These are phyloP conservation scores for Zygoascus ofunaensis DNA, from an alignment of 805 yeast species.

Conservation along the genomic window DNA sequence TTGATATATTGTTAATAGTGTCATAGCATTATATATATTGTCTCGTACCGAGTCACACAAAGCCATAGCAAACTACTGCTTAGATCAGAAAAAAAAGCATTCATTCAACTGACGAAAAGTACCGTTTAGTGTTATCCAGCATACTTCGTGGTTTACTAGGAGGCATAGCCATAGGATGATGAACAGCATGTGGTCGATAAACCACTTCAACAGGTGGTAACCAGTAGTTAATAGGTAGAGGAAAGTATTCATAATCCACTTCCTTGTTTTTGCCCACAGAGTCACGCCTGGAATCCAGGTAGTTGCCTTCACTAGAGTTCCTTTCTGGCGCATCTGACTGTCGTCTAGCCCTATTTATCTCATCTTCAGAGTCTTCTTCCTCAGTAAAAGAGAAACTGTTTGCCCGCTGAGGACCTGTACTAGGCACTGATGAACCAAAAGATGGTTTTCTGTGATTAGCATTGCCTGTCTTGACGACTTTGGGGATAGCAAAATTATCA, in stretches of 20 bases:
- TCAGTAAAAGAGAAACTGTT: background rate
- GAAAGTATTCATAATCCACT: conserved; percentile 39
- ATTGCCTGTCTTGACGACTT: background rate
- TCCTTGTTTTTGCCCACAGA: conserved; percentile 10
- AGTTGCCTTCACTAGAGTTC: background rate
- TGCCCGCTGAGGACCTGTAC: background rate
- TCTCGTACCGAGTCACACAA: background rate
- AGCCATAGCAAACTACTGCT: too few species aligned
- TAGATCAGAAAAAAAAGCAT: too few species aligned
- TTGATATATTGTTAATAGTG: too few species aligned
- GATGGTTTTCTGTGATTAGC: background rate
- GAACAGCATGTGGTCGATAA: conserved; percentile 47
- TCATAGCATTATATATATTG: background rate
- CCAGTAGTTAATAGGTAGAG: conserved; percentile 42
- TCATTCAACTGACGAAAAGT: conserved; percentile 18
- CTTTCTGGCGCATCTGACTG: background rate
- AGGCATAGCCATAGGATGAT: conserved; percentile 30
- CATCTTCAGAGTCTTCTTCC: background rate
- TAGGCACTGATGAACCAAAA: background rate
- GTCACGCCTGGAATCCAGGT: conserved; percentile 4
- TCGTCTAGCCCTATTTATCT: background rate
- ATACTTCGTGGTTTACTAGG: conserved; percentile 8
- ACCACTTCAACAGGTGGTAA: conserved; percentile 48
- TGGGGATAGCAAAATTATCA: background rate
- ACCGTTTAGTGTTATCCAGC: conserved; percentile 13